These are phyloP conservation scores for Cystobasidiaceae sp. DNA, from an alignment of 1,284 basidiomycete species.

Conservation along the genomic window DNA sequence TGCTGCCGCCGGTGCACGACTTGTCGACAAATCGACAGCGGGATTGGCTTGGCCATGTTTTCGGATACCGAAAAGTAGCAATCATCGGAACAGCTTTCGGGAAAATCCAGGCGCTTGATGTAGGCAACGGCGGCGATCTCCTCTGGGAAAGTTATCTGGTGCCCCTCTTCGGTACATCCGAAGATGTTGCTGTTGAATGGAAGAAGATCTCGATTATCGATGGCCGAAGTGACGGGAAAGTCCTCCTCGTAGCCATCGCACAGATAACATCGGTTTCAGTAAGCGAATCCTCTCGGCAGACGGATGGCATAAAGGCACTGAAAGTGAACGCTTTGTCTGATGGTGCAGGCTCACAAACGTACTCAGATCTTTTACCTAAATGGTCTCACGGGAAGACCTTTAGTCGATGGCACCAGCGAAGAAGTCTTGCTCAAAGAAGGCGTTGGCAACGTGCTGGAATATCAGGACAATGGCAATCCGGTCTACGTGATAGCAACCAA, in stretches of 20 bases:
- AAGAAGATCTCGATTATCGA: constrained; percentile 21
- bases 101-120: constrained; percentile 74
- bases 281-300: too few relatives aligned
- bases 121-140: constrained; percentile 63
- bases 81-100: constrained; percentile 66
- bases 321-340: too few relatives aligned
- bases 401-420: constrained; percentile 45
- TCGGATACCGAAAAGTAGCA: constrained; percentile 81
- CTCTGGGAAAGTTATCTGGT: constrained; percentile 55
- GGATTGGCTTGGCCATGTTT: constrained; percentile 55
- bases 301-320: too few relatives aligned
- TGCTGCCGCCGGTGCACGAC: not conserved
- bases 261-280: constrained; percentile 4
- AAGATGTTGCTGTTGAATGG: constrained; percentile 7
- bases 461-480: not conserved
- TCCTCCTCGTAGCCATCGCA: constrained; percentile 24
- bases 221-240: constrained; percentile 1
- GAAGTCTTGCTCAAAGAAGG: not conserved
- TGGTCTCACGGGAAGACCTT: constrained; percentile 61
- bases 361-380: constrained; percentile 73
- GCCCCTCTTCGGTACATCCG: not conserved
- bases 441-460: not conserved
- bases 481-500: not conserved
- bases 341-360: constrained; percentile 14
- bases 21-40: not conserved